These are phyloP conservation scores for Blepharisma japonicum DNA, from an alignment of 73 alveolate species.

Conservation along the genomic window DNA sequence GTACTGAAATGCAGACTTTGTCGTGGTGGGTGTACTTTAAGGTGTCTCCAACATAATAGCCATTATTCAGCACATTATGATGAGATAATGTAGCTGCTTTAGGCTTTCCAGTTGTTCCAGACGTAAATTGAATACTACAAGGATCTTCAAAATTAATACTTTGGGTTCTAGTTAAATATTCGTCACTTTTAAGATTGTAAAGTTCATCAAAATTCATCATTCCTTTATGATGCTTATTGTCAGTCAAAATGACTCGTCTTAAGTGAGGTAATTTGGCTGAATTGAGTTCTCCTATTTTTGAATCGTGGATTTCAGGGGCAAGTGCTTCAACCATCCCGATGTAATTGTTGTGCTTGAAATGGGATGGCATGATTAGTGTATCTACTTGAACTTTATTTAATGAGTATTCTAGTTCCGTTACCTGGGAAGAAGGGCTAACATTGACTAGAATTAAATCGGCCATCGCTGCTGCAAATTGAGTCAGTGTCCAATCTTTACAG, in stretches of 20 bases:
- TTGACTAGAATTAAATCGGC: constrained; percentile 81
- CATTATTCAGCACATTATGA: constrained; percentile 60
- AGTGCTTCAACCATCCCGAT: constrained; percentile 50
- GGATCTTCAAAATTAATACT: background rate
- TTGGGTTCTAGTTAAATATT: background rate
- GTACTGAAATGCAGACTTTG: constrained; percentile 63
- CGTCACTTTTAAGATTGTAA: background rate
- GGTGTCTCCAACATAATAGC: constrained; percentile 50
- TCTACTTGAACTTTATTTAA: constrained; percentile 38
- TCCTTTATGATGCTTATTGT: constrained; percentile 50
- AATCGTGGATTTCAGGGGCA: constrained; percentile 50
- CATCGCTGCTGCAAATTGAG: constrained; percentile 67
- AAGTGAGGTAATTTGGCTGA: constrained; percentile 41
- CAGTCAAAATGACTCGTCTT: constrained; percentile 44
- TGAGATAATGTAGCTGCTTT: constrained; percentile 79
- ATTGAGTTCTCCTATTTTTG: constrained; percentile 36
- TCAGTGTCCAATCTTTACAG: constrained; percentile 71
- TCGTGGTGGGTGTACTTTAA: constrained; percentile 47
- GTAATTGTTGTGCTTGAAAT: constrained; percentile 59
- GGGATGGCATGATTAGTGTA: constrained; percentile 61
- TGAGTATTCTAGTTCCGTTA: constrained; percentile 58
- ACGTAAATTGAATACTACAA: constrained; percentile 77
- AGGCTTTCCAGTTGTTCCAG: constrained; percentile 85
- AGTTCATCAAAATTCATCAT: constrained; percentile 61
- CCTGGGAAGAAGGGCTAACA: constrained; percentile 82